A percentile compares a stretch with the other conserved stretches of the same genome.
These are phyloP conservation scores for Aspergillus diversus DNA, from an alignment of 495 filamentous ascomycete genomes.

Conservation along the genomic window DNA sequence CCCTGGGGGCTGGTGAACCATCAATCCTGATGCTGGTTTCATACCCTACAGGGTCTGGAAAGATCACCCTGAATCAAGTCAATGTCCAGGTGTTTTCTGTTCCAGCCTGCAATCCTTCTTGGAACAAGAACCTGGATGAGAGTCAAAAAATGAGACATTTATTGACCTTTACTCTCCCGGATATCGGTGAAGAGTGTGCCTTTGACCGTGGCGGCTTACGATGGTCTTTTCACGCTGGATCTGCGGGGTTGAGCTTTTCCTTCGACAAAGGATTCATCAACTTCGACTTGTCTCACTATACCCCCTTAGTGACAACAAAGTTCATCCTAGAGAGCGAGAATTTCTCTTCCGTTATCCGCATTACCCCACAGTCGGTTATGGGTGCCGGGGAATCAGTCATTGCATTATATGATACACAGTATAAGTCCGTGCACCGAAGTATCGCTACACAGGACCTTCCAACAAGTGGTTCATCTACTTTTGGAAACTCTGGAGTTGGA, in stretches of 20 bases:
- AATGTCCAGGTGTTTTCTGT: slow-evolving; percentile 50
- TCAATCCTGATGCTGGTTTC: slow-evolving; percentile 48
- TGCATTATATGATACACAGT: slow-evolving; percentile 67
- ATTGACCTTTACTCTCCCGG: slow-evolving; percentile 41
- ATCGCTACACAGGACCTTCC: slow-evolving; percentile 53
- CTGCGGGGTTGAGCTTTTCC: slow-evolving; percentile 47
- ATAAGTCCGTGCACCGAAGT: slow-evolving; percentile 62
- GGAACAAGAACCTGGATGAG: slow-evolving; percentile 30
- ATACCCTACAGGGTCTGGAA: slow-evolving; percentile 35
- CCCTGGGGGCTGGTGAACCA: slow-evolving; percentile 35
- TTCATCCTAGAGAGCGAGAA: slow-evolving; percentile 44
- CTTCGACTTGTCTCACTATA: slow-evolving; percentile 51
- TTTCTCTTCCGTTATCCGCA: slow-evolving; percentile 51
- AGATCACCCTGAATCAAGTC: slow-evolving; percentile 39
- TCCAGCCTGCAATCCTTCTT: slow-evolving; percentile 28
- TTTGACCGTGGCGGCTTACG: slow-evolving; percentile 34
- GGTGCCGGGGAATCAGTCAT: slow-evolving; percentile 49
- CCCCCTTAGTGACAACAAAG: slow-evolving; percentile 43
- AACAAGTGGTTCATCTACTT: slow-evolving; percentile 21
- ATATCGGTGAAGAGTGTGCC: slow-evolving; percentile 30
- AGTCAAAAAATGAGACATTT: slow-evolving; percentile 45
- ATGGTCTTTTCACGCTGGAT: slow-evolving; percentile 51
- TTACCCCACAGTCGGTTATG: slow-evolving; percentile 50
- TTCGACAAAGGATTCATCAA: slow-evolving; percentile 49
- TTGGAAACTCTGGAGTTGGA: slow-evolving; percentile 17